These are phyloP conservation scores for Geoglossum cookeanum DNA, from an alignment of 2,329 filamentous ascomycete species.

Conservation along the genomic window DNA sequence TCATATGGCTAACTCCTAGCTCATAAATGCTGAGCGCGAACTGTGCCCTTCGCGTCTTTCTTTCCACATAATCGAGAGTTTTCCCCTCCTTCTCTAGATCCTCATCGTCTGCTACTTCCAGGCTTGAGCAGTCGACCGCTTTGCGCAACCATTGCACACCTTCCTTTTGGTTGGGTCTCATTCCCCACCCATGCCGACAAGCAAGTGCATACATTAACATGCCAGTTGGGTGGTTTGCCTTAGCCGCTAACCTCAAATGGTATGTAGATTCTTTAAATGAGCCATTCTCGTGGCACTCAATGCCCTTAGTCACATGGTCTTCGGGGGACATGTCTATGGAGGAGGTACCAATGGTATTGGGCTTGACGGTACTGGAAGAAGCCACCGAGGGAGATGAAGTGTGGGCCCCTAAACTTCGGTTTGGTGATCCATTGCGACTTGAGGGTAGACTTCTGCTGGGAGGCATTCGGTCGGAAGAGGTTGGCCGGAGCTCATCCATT, in stretches of 20 bases:
- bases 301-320: conserved; percentile 77
- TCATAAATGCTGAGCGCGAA: conserved; percentile 94
- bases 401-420: neutral
- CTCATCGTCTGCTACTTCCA: conserved; percentile 71
- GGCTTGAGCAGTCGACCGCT: conserved; percentile 64
- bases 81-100: conserved; percentile 43
- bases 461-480: neutral
- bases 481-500: neutral
- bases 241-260: conserved; percentile 76
- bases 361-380: conserved; percentile 18
- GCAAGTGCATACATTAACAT: conserved; percentile 94
- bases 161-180: conserved; percentile 78
- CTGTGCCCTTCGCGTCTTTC: conserved; percentile 72
- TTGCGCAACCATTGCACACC: conserved; percentile 84
- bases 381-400: conserved; percentile 12
- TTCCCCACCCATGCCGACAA: conserved; percentile 93
- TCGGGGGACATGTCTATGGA: conserved; percentile 55
- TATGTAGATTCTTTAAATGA: conserved; percentile 88
- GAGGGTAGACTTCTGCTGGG: neutral
- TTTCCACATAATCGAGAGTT: conserved; percentile 44
- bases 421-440: neutral
- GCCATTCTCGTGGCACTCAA: conserved; percentile 74
- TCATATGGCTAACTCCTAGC: conserved; percentile 89
- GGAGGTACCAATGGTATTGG: conserved; percentile 33
- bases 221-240: conserved; percentile 68